Percentiles rank a stretch among this genome's conserved stretches.
Conservation (phyloP, 495 filamentous ascomycete genomes). For the Neurospora terricola region DNA sequence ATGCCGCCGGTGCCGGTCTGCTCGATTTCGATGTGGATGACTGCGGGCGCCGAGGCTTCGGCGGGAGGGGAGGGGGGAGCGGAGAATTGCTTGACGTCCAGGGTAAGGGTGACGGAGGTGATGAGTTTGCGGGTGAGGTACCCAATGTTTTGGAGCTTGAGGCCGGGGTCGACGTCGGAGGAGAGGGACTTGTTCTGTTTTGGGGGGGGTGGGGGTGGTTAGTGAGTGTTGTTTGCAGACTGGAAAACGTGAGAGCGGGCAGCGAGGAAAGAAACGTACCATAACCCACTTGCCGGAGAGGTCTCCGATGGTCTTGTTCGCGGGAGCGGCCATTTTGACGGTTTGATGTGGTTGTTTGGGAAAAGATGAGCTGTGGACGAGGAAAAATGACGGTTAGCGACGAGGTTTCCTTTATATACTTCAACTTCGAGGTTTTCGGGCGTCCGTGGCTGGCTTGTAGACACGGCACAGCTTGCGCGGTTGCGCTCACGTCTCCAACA, state of each 20-base stretch:
- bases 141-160: constrained; percentile 72
- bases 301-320: constrained; percentile 58
- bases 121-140: constrained; percentile 77
- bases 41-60: constrained; percentile 24
- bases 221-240: constrained; percentile 1
- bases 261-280: constrained; percentile 36
- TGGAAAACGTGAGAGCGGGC: not conserved
- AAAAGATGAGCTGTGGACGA: not conserved
- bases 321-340: constrained; percentile 71
- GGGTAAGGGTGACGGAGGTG: constrained; percentile 58
- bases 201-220: not conserved
- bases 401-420: not conserved
- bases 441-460: not conserved
- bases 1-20: constrained; percentile 71
- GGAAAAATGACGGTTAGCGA: not conserved
- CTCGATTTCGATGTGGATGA: constrained; percentile 69
- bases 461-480: not conserved
- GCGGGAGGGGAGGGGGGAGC: constrained; percentile 31
- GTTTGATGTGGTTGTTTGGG: not conserved
- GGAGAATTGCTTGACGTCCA: constrained; percentile 55
- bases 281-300: constrained; percentile 71
- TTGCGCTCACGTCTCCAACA: not conserved
- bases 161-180: constrained; percentile 57
- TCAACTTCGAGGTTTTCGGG: not conserved
- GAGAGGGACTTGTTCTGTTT: constrained; percentile 72